Conservation (phyloP, 2,329 filamentous ascomycete species). For the Claviceps quebecensis region DNA sequence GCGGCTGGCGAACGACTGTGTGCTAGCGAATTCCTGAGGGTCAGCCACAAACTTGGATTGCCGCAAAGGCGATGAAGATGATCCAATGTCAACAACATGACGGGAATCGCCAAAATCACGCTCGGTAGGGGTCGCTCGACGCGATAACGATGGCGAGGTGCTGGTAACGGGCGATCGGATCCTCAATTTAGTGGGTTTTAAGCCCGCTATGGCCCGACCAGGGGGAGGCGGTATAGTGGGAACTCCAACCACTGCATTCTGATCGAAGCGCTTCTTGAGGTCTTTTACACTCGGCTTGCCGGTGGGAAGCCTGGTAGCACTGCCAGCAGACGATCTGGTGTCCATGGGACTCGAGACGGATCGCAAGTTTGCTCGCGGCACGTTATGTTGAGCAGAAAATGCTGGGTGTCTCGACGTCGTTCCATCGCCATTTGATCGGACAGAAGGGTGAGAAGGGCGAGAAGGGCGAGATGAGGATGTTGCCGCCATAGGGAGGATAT, state of each 20-base stretch:
- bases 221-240: constrained; percentile 1
- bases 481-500: constrained; percentile 22
- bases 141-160: constrained; percentile 1
- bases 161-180: background rate
- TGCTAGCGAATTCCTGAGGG: constrained; percentile 37
- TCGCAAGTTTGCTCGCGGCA: constrained; percentile 30
- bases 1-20: constrained; percentile 46
- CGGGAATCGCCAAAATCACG: background rate
- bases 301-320: constrained; percentile 17
- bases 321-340: constrained; percentile 20
- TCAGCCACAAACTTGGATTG: constrained; percentile 34
- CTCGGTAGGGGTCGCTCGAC: constrained; percentile 7
- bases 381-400: constrained; percentile 24
- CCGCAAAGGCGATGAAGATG: constrained; percentile 23
- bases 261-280: constrained; percentile 66
- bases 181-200: background rate
- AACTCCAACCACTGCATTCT: constrained; percentile 24
- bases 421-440: constrained; percentile 37
- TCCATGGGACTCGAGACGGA: constrained; percentile 44
- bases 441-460: constrained; percentile 22
- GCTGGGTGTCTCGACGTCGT: constrained; percentile 33
- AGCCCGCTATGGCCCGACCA: background rate
- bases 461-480: constrained; percentile 10
- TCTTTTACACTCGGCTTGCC: constrained; percentile 63
- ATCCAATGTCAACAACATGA: background rate